Evolutionary conservation across 2,329 filamentous ascomycete genomes (phyloP), one percentile per base, ranked within the genome.

Genomic region (Aspergillus sp.): DNA sequence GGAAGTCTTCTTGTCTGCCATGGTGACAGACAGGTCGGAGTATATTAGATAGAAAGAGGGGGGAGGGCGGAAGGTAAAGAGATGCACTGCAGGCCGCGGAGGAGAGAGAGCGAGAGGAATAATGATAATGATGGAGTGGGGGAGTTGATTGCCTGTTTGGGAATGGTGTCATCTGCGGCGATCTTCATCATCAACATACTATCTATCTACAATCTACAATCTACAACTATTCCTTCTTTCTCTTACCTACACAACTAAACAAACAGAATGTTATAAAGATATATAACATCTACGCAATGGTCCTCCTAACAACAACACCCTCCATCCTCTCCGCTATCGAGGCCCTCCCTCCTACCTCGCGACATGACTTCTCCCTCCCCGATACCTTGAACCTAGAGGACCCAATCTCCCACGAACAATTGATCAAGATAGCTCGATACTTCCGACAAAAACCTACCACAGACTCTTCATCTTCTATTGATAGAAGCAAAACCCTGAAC

Each of bases 401-500:
- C 1, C 75, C 78, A 3, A 78, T 81, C 56, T 75, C 78, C 19
- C 79, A 81, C 63, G 70, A 68, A 0, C 75, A 79, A 48, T 60
- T 81, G 25, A 74, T 80, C 56, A 64, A 68, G 5, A 64, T 81
- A 42, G 70, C 76, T 3, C 73, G 65, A 41, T 66, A 72, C 23
- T 67, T 76, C 25, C 67, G 66, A 55, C 53, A 63, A 21, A 23
- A 60, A 30, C 10, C 44, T n/a, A 10, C 6, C 50, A n/a, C 15
- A 32, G 8, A 8, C 5, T 30, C 27, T 10, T 8, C 27, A 8
- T 3, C 27, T 30, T 30, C 27, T 3, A 10, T 10, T 30, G 27
- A 21, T 19, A 57, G 53, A 7, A 36, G 58, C 13, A 64, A 78
- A 60, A 85, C 82, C 15, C 82, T 98, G 11, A 89, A 94, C 66